phyloP scores from a whole-genome alignment of 345 rosid species.

The Eucalyptus melliodora region DNA sequence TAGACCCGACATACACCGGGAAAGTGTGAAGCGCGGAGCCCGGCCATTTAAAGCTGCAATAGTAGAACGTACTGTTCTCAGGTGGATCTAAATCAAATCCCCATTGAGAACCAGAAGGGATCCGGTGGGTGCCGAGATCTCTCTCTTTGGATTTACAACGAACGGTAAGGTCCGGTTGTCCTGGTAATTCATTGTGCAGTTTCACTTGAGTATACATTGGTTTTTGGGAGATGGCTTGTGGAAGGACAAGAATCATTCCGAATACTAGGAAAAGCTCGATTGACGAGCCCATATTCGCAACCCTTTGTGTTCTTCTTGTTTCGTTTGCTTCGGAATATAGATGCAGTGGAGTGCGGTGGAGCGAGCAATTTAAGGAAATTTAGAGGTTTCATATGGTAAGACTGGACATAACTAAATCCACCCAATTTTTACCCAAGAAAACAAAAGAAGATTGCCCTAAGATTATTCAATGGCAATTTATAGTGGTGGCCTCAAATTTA shows the following conservation, averaged over 20 bases:
- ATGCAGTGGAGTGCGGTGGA: not conserved
- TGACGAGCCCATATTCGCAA: not conserved
- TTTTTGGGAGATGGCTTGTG: not conserved
- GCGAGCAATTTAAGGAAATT: not conserved
- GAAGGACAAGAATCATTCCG: not conserved
- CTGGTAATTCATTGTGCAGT: not conserved
- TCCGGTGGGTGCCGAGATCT: not conserved
- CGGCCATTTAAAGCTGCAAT: not conserved
- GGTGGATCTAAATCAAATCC: rapidly evolving
- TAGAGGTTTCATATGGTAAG: not conserved
- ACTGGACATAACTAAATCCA: rapidly evolving
- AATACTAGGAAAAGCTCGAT: not conserved
- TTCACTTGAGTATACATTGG: not conserved
- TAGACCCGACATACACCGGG: not conserved
- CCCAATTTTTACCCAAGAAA: not conserved
- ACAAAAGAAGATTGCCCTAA: not conserved
- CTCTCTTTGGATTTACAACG: not conserved
- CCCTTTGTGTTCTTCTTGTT: not conserved
- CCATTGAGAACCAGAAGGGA: not conserved
- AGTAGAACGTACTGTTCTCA: not conserved
- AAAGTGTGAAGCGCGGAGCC: not conserved
- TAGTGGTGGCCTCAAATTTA: not conserved
- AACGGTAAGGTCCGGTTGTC: not conserved
- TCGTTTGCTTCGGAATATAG: not conserved
- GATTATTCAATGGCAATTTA: not conserved